phyloP scores from a whole-genome alignment of 306 rosid genomes.

The Cercis canadensis region DNA sequence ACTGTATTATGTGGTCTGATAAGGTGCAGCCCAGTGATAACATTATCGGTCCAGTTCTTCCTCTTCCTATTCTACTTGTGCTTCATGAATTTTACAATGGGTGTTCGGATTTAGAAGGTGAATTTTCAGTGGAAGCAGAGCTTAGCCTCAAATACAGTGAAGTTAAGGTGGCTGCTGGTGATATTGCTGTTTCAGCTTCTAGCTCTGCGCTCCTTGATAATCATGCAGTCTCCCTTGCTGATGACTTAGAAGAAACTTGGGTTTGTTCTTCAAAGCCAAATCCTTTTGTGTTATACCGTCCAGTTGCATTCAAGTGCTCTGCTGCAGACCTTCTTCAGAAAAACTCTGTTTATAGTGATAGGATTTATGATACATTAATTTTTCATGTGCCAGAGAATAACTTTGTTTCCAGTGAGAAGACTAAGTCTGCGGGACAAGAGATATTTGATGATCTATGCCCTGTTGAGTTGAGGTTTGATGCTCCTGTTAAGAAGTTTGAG shows the following conservation, averaged over 20 bases:
- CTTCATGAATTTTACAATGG: conserved; percentile 60
- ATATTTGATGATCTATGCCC: conserved; percentile 65
- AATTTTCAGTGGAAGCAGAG: conserved; percentile 56
- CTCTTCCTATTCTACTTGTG: conserved; percentile 60
- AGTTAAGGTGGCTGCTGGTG: conserved; percentile 51
- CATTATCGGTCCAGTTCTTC: conserved; percentile 77
- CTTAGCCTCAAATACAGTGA: conserved; percentile 48
- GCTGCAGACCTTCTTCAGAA: conserved; percentile 23
- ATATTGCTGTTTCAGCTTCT: conserved; percentile 40
- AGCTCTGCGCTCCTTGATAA: conserved; percentile 34
- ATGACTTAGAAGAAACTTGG: conserved; percentile 56
- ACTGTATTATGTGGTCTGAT: conserved; percentile 52
- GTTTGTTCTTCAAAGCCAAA: conserved; percentile 44
- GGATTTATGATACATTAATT: conserved; percentile 52
- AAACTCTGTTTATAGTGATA: conserved; percentile 37
- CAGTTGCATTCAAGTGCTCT: conserved; percentile 41
- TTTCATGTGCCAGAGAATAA: conserved; percentile 42
- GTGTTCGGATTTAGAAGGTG: conserved; percentile 33
- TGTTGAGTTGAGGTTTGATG: conserved; percentile 55
- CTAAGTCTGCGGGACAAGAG: conserved; percentile 45
- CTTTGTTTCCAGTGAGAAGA: conserved; percentile 38
- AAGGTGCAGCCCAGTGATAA: conserved; percentile 45
- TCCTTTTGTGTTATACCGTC: conserved; percentile 41
- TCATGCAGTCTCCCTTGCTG: conserved; percentile 55
- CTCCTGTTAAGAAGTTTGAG: conserved; percentile 48